phyloP scores from a whole-genome alignment of 345 rosid species.

The Acer negundo region DNA sequence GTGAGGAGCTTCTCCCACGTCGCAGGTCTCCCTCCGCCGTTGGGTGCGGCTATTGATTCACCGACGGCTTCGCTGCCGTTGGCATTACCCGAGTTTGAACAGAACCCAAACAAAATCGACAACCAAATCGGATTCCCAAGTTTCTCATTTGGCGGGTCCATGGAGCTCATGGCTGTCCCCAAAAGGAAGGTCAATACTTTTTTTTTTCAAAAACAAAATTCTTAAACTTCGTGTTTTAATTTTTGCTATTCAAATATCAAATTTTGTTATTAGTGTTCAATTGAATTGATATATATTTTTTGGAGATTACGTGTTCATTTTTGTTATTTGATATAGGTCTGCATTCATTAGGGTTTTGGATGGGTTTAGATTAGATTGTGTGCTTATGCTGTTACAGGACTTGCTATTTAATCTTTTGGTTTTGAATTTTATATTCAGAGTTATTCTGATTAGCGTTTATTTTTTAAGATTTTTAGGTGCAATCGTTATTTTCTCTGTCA shows the following conservation, averaged over 20 bases:
- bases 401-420: no score
- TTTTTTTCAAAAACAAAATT: not conserved
- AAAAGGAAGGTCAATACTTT: slow-evolving; percentile 56
- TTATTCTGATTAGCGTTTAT: no score
- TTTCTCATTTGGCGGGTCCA: slow-evolving; percentile 51
- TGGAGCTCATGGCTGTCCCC: slow-evolving; percentile 98
- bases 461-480: not conserved
- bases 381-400: no score
- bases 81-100: slow-evolving; percentile 47
- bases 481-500: not conserved
- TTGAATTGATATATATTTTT: not conserved
- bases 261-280: not conserved
- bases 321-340: not conserved
- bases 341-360: not conserved
- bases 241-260: not conserved
- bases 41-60: slow-evolving; percentile 34
- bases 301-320: not conserved
- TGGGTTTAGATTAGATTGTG: not conserved
- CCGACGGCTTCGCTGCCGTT: slow-evolving; percentile 30
- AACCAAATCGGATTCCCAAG: slow-evolving; percentile 42
- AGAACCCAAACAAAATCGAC: slow-evolving; percentile 30
- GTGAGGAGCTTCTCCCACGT: slow-evolving; percentile 41
- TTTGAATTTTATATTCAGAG: no score
- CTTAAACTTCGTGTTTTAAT: not conserved
- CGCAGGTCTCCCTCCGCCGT: slow-evolving; percentile 46